These are phyloP conservation scores for Inga leiocalycina DNA, from an alignment of 306 rosid genomes.

Conservation along the genomic window DNA sequence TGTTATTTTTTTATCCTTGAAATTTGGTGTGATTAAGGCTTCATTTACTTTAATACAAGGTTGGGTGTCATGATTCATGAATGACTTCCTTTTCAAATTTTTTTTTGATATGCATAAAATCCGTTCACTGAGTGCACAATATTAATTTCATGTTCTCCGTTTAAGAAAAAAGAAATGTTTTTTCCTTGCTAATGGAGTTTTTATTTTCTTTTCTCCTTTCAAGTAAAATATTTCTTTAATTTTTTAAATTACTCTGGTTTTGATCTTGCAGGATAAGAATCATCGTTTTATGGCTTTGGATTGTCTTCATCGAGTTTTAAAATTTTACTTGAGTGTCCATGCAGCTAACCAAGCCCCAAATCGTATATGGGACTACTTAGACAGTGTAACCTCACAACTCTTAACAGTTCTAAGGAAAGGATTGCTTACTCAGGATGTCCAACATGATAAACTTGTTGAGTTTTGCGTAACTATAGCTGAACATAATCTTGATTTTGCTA, in stretches of 20 bases:
- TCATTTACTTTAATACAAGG: background rate
- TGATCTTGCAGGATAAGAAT: slow-evolving; percentile 87
- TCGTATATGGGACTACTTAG: slow-evolving; percentile 95
- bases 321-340: slow-evolving; percentile 94
- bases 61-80: background rate
- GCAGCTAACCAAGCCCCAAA: slow-evolving; percentile 83
- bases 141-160: background rate
- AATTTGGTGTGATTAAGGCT: background rate
- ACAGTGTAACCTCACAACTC: slow-evolving; percentile 95
- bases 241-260: slow-evolving; percentile 35
- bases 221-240: background rate
- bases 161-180: background rate
- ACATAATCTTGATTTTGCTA: slow-evolving; percentile 97
- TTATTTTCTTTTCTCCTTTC: background rate
- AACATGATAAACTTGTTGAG: slow-evolving; percentile 98
- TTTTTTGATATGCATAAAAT: background rate
- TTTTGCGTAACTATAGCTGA: slow-evolving; percentile 98
- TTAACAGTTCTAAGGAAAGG: slow-evolving; percentile 88
- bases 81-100: background rate
- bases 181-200: background rate
- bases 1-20: slow-evolving; percentile 2
- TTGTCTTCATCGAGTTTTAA: slow-evolving; percentile 97
- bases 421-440: slow-evolving; percentile 96
- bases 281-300: slow-evolving; percentile 98
- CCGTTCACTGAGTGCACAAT: background rate